Evolutionary conservation across 1,139 yeast species (phyloP).

Genomic region (Yamadazyma dushanensis): DNA sequence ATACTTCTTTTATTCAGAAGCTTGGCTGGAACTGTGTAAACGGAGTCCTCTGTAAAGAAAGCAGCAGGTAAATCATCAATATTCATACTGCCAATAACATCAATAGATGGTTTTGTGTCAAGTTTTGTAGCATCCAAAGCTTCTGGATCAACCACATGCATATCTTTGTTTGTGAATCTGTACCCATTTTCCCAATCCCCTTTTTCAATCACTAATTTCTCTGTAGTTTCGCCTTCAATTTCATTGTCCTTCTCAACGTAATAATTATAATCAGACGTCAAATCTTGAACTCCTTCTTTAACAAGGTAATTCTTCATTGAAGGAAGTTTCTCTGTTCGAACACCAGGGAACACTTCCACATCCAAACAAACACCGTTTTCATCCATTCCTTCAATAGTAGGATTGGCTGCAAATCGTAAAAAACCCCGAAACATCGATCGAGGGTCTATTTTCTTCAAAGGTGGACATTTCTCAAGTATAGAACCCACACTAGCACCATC

Average conservation of each 20-base stretch:
- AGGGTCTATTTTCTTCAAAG: conserved; percentile 38
- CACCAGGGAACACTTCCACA: conserved; percentile 69
- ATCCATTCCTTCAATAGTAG: conserved; percentile 12
- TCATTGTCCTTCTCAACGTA: conserved; percentile 20
- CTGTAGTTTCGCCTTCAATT: conserved; percentile 20
- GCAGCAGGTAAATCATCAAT: conserved; percentile 52
- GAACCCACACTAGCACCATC: conserved; percentile 17
- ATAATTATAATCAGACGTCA: conserved; percentile 17
- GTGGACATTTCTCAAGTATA: conserved; percentile 20
- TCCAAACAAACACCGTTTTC: conserved; percentile 24
- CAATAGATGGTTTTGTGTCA: conserved; percentile 50
- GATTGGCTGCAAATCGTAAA: conserved; percentile 39
- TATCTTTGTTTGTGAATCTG: conserved; percentile 60
- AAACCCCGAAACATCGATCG: conserved; percentile 35
- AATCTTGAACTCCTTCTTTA: conserved; percentile 18
- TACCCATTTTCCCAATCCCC: conserved; percentile 51
- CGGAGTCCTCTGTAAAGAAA: conserved; percentile 58
- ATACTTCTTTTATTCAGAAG: conserved; percentile 34
- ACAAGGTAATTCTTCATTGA: conserved; percentile 32
- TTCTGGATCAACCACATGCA: conserved; percentile 37
- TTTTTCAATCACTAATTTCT: conserved; percentile 19
- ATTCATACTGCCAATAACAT: conserved; percentile 62
- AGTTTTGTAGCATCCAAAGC: conserved; percentile 46
- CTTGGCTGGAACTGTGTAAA: conserved; percentile 51
- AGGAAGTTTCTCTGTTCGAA: conserved; percentile 42